Conservation (phyloP, 164 flowering plant genomes). For the Cinnamomum chago region DNA sequence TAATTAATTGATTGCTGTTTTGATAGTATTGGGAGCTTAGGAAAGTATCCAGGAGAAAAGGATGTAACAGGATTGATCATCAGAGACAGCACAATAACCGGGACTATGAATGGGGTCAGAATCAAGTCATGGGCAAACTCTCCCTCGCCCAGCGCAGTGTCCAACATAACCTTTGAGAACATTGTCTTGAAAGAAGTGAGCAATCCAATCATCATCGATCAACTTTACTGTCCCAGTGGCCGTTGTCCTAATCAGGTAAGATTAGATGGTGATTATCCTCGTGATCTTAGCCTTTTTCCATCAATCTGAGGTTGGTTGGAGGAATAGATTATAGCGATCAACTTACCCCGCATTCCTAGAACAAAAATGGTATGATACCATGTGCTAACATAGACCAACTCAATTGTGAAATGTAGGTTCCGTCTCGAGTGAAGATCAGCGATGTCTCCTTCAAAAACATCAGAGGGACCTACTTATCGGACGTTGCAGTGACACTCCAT, state of each 20-base stretch:
- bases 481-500: constrained; percentile 39
- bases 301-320: too few relatives aligned
- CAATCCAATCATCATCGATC: constrained; percentile 63
- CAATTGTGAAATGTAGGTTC: constrained; percentile 23
- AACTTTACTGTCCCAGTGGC: constrained; percentile 45
- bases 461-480: constrained; percentile 48
- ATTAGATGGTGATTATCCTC: background rate
- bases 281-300: too few relatives aligned
- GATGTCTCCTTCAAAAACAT: constrained; percentile 50
- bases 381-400: background rate
- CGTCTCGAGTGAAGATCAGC: constrained; percentile 46
- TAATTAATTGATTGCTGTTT: background rate
- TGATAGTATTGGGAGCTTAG: constrained; percentile 59
- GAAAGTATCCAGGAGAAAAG: constrained; percentile 43
- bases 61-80: constrained; percentile 51
- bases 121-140: constrained; percentile 76
- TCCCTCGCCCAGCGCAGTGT: constrained; percentile 38
- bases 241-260: background rate
- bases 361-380: too few relatives aligned
- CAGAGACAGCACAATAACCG: constrained; percentile 36
- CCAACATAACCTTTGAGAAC: constrained; percentile 56
- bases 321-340: too few relatives aligned
- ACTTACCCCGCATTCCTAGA: background rate
- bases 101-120: constrained; percentile 53
- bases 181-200: constrained; percentile 50